Evolutionary conservation across 768 basidiomycete genomes (phyloP).

Genomic region (Exidia glandulosa): DNA sequence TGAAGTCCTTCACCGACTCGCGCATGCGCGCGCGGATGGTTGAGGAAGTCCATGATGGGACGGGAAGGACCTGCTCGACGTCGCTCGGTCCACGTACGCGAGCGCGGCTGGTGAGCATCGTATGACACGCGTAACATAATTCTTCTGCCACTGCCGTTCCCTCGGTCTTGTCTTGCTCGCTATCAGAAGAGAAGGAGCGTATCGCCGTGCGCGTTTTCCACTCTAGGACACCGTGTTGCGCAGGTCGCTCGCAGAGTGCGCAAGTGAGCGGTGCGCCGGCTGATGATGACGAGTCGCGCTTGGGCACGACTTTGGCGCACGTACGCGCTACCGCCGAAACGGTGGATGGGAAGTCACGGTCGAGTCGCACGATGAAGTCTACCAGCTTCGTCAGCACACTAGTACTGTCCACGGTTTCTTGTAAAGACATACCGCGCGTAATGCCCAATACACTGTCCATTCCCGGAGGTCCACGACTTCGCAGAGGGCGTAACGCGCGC

Average conservation of each 20-base stretch:
- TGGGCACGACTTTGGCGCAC: constrained; percentile 66
- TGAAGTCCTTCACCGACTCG: background rate
- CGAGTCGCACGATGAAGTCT: constrained; percentile 76
- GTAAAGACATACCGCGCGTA: constrained; percentile 47
- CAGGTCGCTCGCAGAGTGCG: constrained; percentile 59
- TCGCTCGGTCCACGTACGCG: background rate
- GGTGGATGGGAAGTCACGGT: constrained; percentile 76
- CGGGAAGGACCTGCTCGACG: background rate
- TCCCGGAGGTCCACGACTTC: constrained; percentile 33
- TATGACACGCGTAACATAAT: constrained; percentile 58
- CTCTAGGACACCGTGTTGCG: constrained; percentile 50
- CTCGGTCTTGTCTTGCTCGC: constrained; percentile 10
- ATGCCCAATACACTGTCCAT: constrained; percentile 47
- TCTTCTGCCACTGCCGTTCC: constrained; percentile 19
- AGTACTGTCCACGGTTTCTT: background rate
- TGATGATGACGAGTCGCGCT: constrained; percentile 32
- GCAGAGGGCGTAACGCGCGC: constrained; percentile 42
- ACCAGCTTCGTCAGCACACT: background rate
- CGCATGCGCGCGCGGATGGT: background rate
- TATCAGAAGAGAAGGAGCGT: constrained; percentile 29
- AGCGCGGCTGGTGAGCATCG: constrained; percentile 42
- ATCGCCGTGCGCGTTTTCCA: constrained; percentile 73
- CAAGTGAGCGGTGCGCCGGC: constrained; percentile 32
- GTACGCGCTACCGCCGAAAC: constrained; percentile 77
- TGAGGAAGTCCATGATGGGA: background rate